Percentiles rank a stretch among this genome's conserved stretches.
These are phyloP conservation scores for Ophiostoma perfectum DNA, from an alignment of 2,329 filamentous ascomycete genomes.

Conservation along the genomic window DNA sequence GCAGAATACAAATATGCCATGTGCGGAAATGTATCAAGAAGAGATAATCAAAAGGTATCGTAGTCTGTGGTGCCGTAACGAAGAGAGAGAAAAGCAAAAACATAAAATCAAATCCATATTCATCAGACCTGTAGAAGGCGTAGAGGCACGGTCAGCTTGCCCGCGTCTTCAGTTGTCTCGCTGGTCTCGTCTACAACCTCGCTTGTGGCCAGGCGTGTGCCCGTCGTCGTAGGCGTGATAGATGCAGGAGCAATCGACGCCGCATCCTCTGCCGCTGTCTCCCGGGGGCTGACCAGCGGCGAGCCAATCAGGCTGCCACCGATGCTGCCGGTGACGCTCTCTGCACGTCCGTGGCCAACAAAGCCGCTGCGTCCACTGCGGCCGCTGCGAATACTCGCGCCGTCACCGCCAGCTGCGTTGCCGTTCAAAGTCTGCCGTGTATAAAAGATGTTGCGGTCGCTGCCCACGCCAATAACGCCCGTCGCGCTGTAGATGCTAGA, in stretches of 20 bases:
- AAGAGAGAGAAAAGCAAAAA: not conserved
- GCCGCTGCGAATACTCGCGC: conserved; percentile 73
- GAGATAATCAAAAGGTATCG: conserved; percentile 17
- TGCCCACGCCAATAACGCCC: conserved; percentile 45
- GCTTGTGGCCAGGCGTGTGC: not conserved
- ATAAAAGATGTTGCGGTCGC: conserved; percentile 66
- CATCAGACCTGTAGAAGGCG: too few relatives aligned
- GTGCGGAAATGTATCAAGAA: not conserved
- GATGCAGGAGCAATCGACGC: not conserved
- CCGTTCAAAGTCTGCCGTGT: conserved; percentile 39
- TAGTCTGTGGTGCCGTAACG: not conserved
- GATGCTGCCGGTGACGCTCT: conserved; percentile 76
- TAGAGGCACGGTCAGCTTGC: too few relatives aligned
- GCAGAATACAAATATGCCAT: not conserved
- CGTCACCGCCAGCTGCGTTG: conserved; percentile 50
- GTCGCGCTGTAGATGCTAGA: conserved; percentile 76
- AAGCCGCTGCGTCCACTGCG: conserved; percentile 76
- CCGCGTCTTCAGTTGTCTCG: too few relatives aligned
- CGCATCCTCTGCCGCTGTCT: conserved; percentile 10
- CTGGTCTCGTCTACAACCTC: conserved; percentile 5
- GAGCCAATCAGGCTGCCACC: conserved; percentile 53
- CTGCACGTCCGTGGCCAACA: conserved; percentile 69
- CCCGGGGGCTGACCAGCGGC: conserved; percentile 50
- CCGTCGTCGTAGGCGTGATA: not conserved
- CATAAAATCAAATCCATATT: not conserved